Evolutionary conservation across 768 basidiomycete genomes (phyloP), one percentile per base, ranked within the genome.

Genomic region (Dentipellis sp.): DNA sequence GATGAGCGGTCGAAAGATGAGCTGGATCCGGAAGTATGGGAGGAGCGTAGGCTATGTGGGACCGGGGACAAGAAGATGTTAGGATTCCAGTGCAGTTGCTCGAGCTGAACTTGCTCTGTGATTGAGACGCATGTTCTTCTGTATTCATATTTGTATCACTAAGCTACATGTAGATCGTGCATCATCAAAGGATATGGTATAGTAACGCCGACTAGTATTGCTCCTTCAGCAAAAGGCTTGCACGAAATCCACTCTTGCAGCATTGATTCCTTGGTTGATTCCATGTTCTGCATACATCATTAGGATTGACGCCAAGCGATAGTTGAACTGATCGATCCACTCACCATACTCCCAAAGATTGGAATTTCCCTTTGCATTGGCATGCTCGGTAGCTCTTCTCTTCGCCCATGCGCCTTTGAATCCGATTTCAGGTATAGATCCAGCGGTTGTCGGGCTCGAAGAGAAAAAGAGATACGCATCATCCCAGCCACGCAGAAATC

Each of bases 21-120:
- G 50, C 65, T 90, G 16, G 75, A 73, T 59, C 73, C 74, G 4
- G 86, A 88, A 66, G 76, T 78, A 53, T 75, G 65, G 55, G 86
- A 91, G 61, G 91, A 92, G 66, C 73, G 82, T 56, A 74, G 86
- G 59, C 81, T 82, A 60, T 97, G 93, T 68, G 82, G 84, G 11
- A 71, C 92, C 53, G 93, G 93, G 8, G 83, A 82, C 46, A 81
- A 73, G 67, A 78, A 71, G 59, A 77, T 92, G 80, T 70, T 94
- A 37, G 93, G 93, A 1, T 94, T 94, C 72, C 92, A 94, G 68
- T 97, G 93, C 68, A 93, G 91, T 62, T 94, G 93, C 66, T 94
- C 91, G 19, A 93, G 90, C 69, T 92, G 67, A 75, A 35, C 21
- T 29, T 4, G 42, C 23, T 2, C 10, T n/a, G 19, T 19, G 8